A percentile compares a stretch with the other conserved stretches of the same genome.
phyloP scores from a whole-genome alignment of 371 early-diverging fungal species.

The Mucor sp. region DNA sequence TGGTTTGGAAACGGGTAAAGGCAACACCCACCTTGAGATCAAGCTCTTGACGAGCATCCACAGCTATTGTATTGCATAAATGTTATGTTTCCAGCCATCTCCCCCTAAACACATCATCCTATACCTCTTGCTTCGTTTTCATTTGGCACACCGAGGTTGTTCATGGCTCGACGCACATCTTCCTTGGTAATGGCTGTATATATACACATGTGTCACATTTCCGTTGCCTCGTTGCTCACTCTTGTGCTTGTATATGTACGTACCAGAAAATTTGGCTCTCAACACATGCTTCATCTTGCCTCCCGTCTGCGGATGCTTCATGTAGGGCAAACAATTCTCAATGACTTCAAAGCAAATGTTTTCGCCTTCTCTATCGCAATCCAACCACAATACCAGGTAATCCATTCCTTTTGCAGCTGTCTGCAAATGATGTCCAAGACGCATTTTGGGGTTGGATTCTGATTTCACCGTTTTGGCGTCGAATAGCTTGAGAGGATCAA shows the following conservation, averaged over 20 bases:
- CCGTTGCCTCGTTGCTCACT: neutral
- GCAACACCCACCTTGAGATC: conserved; percentile 73
- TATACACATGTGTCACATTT: neutral
- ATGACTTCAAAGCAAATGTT: conserved; percentile 73
- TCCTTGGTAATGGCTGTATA: conserved; percentile 50
- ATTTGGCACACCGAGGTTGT: conserved; percentile 58
- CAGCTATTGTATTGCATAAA: conserved; percentile 41
- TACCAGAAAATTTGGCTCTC: conserved; percentile 64
- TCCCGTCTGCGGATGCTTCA: conserved; percentile 27
- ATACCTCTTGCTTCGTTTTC: conserved; percentile 55
- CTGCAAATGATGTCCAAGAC: conserved; percentile 47
- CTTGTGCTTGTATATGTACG: neutral
- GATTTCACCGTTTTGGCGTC: conserved; percentile 43
- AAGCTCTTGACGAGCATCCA: conserved; percentile 72
- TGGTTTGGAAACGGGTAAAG: conserved; percentile 62
- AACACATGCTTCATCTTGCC: conserved; percentile 37
- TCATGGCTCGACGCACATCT: conserved; percentile 60
- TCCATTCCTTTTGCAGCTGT: conserved; percentile 47
- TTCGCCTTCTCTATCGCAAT: conserved; percentile 81
- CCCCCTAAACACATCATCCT: neutral
- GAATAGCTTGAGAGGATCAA: conserved; percentile 48
- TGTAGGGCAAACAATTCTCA: conserved; percentile 34
- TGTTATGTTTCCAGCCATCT: neutral
- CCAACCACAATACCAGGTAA: conserved; percentile 71
- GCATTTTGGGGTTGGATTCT: conserved; percentile 53